These are phyloP conservation scores for Exophiala spinifera DNA, from an alignment of 2,329 filamentous ascomycete species.

Conservation along the genomic window DNA sequence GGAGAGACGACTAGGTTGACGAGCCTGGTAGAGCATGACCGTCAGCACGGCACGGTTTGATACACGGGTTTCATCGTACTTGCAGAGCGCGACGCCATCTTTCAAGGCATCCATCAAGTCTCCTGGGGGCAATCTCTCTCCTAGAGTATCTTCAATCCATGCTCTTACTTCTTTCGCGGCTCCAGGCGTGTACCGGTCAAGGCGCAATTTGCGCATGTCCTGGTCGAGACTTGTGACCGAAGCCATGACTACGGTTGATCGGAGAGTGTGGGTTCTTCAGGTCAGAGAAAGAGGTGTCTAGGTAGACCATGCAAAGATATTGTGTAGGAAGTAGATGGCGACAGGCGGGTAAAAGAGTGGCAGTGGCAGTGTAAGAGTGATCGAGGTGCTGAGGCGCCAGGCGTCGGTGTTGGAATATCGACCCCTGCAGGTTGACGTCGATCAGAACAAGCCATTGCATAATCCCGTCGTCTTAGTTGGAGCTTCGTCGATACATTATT, in stretches of 20 bases:
- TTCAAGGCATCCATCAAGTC: conserved; percentile 85
- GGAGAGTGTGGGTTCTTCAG: neutral
- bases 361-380: neutral
- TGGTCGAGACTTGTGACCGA: conserved; percentile 91
- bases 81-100: conserved; percentile 90
- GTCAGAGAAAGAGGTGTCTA: neutral
- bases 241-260: conserved; percentile 61
- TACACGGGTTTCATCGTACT: conserved; percentile 50
- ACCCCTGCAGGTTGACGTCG: conserved; percentile 23
- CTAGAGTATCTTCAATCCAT: conserved; percentile 83
- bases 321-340: neutral
- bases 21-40: conserved; percentile 55
- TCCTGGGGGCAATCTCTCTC: conserved; percentile 65
- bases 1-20: conserved; percentile 77
- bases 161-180: conserved; percentile 78
- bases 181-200: conserved; percentile 87
- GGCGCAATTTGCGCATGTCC: conserved; percentile 87
- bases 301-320: neutral
- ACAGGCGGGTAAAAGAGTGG: neutral
- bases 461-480: neutral
- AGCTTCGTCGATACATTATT: neutral
- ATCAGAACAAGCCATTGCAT: conserved; percentile 11
- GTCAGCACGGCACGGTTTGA: conserved; percentile 10
- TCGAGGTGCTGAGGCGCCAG: neutral
- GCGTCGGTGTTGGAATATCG: neutral